These are phyloP conservation scores for Coniochaeta sp. DNA, from an alignment of 2,329 filamentous ascomycete genomes.

Conservation along the genomic window DNA sequence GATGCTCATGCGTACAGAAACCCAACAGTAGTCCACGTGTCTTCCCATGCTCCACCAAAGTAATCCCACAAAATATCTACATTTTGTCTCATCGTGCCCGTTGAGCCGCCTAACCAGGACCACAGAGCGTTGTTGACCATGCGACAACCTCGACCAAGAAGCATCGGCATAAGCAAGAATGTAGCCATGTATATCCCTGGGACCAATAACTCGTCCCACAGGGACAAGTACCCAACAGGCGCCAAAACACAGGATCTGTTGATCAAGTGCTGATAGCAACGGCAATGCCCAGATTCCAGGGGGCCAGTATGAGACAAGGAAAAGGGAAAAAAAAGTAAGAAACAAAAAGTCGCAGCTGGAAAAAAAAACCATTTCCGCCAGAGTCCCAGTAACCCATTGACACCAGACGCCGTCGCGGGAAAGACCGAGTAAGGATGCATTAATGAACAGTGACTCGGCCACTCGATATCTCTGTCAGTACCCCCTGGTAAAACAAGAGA, in stretches of 20 bases:
- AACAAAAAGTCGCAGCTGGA: background rate
- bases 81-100: background rate
- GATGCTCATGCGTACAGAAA: slow-evolving; percentile 1
- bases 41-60: background rate
- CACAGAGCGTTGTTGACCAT: background rate
- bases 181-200: background rate
- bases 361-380: background rate
- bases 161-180: background rate
- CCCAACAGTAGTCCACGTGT: background rate
- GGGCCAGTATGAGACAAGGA: background rate
- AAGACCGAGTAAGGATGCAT: slow-evolving; percentile 1
- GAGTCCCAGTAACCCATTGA: slow-evolving; percentile 1
- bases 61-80: slow-evolving; percentile 1
- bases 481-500: background rate
- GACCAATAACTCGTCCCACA: background rate
- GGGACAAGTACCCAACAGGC: slow-evolving; percentile 1
- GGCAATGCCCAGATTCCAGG: background rate
- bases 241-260: background rate
- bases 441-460: slow-evolving; percentile 1
- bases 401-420: slow-evolving; percentile 1
- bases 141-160: background rate
- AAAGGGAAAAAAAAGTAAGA: background rate
- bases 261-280: background rate
- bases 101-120: background rate
- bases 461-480: background rate